A percentile compares a stretch with the other conserved stretches of the same genome.
Conservation (phyloP, 2,329 filamentous ascomycete genomes). For the Helminthosporium solani region DNA sequence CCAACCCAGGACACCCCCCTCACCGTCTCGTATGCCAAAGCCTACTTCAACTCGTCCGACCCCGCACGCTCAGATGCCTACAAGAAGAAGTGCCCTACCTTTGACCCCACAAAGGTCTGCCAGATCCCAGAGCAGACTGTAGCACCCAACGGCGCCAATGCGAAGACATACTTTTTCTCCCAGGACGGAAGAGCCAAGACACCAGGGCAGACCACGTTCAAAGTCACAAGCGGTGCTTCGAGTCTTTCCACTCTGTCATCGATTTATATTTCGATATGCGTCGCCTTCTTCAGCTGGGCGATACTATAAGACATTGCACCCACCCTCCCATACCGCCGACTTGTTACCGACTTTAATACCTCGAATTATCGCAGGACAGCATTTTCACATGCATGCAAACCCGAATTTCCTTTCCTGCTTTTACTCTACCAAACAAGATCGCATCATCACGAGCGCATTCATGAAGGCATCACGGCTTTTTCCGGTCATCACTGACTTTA, state of each 20-base stretch:
- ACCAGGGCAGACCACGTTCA: slow-evolving; percentile 31
- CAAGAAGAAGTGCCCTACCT: slow-evolving; percentile 32
- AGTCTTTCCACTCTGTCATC: slow-evolving; percentile 21
- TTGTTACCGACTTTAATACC: neutral
- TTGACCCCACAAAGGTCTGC: slow-evolving; percentile 33
- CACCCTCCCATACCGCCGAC: neutral
- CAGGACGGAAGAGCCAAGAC: slow-evolving; percentile 25
- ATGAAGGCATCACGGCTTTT: neutral
- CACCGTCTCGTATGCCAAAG: slow-evolving; percentile 69
- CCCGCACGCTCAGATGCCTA: slow-evolving; percentile 29
- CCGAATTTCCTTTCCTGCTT: neutral
- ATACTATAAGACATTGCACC: slow-evolving; percentile 10
- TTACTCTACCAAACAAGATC: neutral
- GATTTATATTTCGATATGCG: slow-evolving; percentile 24
- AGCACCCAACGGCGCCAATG: slow-evolving; percentile 29
- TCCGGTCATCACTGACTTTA: neutral
- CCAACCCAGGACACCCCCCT: slow-evolving; percentile 63
- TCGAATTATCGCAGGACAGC: neutral
- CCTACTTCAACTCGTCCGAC: slow-evolving; percentile 73
- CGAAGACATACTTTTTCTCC: slow-evolving; percentile 42
- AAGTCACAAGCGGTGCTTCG: slow-evolving; percentile 18
- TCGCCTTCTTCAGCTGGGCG: slow-evolving; percentile 30
- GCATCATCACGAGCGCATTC: neutral
- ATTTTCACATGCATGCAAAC: neutral
- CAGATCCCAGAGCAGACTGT: slow-evolving; percentile 35